Conservation (phyloP, 2,329 filamentous ascomycete species). For the Monilinia fructicola region DNA sequence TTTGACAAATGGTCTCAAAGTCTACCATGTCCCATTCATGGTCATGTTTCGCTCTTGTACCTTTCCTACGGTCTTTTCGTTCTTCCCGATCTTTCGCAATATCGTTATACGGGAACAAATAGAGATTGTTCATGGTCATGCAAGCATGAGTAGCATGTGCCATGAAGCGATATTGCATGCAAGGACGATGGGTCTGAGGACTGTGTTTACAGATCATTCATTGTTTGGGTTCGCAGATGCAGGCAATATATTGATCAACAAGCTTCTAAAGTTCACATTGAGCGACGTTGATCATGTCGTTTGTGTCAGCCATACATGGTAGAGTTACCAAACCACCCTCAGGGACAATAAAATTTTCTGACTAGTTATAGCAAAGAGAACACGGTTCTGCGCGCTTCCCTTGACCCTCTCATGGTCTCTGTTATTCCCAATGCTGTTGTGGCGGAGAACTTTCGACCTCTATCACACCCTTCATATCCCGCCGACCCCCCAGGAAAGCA, state of each 20-base stretch:
- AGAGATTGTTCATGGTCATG: slow-evolving; percentile 98
- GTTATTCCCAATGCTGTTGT: slow-evolving; percentile 98
- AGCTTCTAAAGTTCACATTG: slow-evolving; percentile 90
- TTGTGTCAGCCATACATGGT: slow-evolving; percentile 98
- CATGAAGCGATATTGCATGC: slow-evolving; percentile 94
- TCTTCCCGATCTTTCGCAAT: slow-evolving; percentile 96
- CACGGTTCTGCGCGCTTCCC: slow-evolving; percentile 87
- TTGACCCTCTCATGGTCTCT: slow-evolving; percentile 95
- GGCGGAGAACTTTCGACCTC: slow-evolving; percentile 87
- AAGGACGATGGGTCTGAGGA: slow-evolving; percentile 91
- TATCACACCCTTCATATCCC: slow-evolving; percentile 52
- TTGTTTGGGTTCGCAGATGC: slow-evolving; percentile 97
- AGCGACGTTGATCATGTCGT: slow-evolving; percentile 98
- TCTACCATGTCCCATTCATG: slow-evolving; percentile 95
- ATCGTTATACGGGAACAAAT: slow-evolving; percentile 93
- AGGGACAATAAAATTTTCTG: slow-evolving; percentile 27
- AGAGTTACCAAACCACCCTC: slow-evolving; percentile 37
- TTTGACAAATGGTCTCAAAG: slow-evolving; percentile 95
- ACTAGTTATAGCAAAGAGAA: slow-evolving; percentile 78
- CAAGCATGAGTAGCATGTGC: slow-evolving; percentile 86
- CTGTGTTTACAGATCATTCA: slow-evolving; percentile 96
- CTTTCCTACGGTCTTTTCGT: slow-evolving; percentile 96
- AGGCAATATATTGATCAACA: slow-evolving; percentile 93
- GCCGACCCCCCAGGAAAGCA: slow-evolving; percentile 41
- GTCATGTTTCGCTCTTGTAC: slow-evolving; percentile 92